A percentile compares a stretch with the other conserved stretches of the same genome.
phyloP scores from a whole-genome alignment of 2,329 filamentous ascomycete species.

The Rugonectria rugulosa region DNA sequence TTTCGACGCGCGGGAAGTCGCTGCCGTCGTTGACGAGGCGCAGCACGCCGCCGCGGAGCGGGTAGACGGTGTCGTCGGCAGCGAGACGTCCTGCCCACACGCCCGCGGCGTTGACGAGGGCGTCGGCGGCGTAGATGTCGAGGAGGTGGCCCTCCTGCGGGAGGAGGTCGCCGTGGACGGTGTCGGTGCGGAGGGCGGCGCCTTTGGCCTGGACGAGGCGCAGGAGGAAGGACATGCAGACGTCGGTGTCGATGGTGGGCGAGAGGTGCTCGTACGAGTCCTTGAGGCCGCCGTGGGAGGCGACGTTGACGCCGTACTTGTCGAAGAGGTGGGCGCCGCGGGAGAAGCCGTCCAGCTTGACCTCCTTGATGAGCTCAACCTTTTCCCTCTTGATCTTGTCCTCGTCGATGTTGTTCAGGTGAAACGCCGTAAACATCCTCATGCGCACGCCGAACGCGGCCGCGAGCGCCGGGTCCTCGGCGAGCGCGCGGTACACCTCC shows the following conservation, averaged over 20 bases:
- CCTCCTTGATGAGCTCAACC: neutral
- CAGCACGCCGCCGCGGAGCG: slow-evolving; percentile 2
- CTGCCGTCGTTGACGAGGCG: slow-evolving; percentile 7
- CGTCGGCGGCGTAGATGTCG: neutral
- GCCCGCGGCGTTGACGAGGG: slow-evolving; percentile 4
- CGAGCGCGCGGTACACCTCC: neutral
- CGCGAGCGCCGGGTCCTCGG: neutral
- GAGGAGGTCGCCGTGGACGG: neutral
- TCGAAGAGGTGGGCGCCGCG: neutral
- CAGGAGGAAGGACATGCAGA: slow-evolving; percentile 3
- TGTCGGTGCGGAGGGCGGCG: neutral
- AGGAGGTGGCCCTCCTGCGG: neutral
- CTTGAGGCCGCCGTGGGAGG: slow-evolving; percentile 1
- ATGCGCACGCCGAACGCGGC: neutral
- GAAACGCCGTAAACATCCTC: slow-evolving; percentile 1
- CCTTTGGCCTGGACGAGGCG: slow-evolving; percentile 8
- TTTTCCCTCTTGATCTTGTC: slow-evolving; percentile 1
- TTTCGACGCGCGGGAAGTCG: neutral
- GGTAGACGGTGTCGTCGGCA: neutral
- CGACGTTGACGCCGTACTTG: slow-evolving; percentile 1
- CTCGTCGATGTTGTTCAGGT: slow-evolving; percentile 4
- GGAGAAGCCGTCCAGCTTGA: neutral
- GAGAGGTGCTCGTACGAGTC: slow-evolving; percentile 9
- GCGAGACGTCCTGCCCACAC: neutral
- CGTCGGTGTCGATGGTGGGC: slow-evolving; percentile 10